These are phyloP conservation scores for Tympanopsis confertula DNA, from an alignment of 2,329 filamentous ascomycete genomes.

Conservation along the genomic window DNA sequence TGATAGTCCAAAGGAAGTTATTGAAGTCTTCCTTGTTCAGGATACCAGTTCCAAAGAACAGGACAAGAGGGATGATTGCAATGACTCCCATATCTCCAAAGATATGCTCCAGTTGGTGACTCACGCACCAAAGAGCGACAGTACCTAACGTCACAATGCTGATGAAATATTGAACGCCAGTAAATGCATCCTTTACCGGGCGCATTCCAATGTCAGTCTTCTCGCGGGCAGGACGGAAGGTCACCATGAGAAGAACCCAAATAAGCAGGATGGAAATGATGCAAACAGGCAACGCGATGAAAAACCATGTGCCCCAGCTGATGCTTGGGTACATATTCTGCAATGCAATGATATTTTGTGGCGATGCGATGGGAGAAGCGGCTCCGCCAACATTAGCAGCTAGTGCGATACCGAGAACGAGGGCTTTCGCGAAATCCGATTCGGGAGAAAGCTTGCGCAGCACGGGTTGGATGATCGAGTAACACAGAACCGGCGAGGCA, in stretches of 20 bases:
- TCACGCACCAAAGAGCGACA: conserved; percentile 84
- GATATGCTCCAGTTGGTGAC: conserved; percentile 72
- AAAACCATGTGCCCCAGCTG: conserved; percentile 95
- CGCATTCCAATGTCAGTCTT: conserved; percentile 87
- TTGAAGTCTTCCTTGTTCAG: conserved; percentile 99
- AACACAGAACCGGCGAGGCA: conserved; percentile 89
- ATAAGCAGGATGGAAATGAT: conserved; percentile 78
- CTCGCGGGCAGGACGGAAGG: conserved; percentile 74
- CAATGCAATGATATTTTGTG: conserved; percentile 92
- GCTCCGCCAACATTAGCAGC: conserved; percentile 94
- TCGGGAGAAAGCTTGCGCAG: conserved; percentile 83
- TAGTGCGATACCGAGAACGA: conserved; percentile 89
- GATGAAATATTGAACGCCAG: conserved; percentile 87
- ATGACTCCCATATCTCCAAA: conserved; percentile 99
- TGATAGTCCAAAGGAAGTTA: conserved; percentile 99
- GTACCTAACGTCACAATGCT: conserved; percentile 70
- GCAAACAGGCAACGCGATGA: conserved; percentile 85
- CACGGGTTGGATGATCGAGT: conserved; percentile 91
- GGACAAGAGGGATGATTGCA: conserved; percentile 84
- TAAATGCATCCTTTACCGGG: conserved; percentile 77
- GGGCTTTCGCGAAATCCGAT: conserved; percentile 85
- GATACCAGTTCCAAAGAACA: conserved; percentile 94
- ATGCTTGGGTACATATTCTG: conserved; percentile 89
- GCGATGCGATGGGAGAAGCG: conserved; percentile 90
- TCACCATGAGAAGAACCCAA: conserved; percentile 74